Base-by-base conservation (phyloP, 345 rosid species). In the Brassica carinata region DNA sequence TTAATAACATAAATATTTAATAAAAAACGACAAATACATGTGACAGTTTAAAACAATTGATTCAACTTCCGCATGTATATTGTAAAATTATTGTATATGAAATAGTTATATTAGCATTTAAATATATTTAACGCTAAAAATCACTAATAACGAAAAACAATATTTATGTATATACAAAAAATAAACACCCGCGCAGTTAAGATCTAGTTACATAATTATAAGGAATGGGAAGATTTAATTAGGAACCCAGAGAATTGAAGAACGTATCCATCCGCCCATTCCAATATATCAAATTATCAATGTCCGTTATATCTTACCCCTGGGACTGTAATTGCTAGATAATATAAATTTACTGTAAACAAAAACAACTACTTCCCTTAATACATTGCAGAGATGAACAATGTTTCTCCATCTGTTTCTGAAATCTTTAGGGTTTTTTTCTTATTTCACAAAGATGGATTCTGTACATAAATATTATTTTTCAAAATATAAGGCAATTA, bases 211-310 rank as follows among this genome's bases (percentile, higher is more conserved):
- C 19, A 30, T 10, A 63, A 30, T 7, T n/a, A 64, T 64, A 3
- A 64, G 67, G 67, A 64, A 64, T 14, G 30, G 30, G 30, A 27
- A 27, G 30, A 27, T 27, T 27, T 27, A 27, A 27, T 27, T 14
- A 67, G 71, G 40, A 36, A 67, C 19, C 58, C 71, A 66, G 51
- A 64, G 36, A 64, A 62, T 11, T 62, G 3, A 62, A 62, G 3
- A 27, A 7, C 34, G 27, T 27, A n/a, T 51, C 57, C 18, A 62
- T 33, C 19, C 10, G 67, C 40, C 67, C 40, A 30, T 34, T 62
- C 17, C 36, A 0, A 62, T 58, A 62, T 5, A 62, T 18, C 48
- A 40, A 40, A 40, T 40, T 40, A 40, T 40, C 68, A 64, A 64
- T 64, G 69, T 38, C 69, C 69, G 1, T 33, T 33, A 30, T 14